Evolutionary conservation across 495 filamentous ascomycete genomes (phyloP), one percentile per base, ranked within the genome.

Genomic region (Aspergillus bridgeri): DNA sequence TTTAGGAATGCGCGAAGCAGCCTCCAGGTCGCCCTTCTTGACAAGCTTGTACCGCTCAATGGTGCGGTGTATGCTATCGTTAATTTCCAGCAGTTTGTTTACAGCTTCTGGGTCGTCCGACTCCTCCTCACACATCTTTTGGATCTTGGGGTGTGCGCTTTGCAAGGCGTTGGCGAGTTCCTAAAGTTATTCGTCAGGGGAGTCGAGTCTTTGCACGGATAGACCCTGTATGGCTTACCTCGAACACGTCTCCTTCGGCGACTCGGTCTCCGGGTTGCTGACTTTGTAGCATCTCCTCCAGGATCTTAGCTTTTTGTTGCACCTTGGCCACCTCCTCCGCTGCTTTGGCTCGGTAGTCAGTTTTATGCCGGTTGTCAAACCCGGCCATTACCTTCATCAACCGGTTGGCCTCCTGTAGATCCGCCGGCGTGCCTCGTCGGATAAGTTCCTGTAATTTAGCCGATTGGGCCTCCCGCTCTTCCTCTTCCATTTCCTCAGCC

Each of bases 311-410:
- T 68, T 98, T 98, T 65, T 82, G 89, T 67, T 96, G 92, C 47
- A 98, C 90, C 75, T 90, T 95, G 56, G 81, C 81, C 3, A 98
- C 92, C 53, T 98, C 94, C 67, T 97, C 92, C 8, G 94, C 94
- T 2, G 94, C 94, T 75, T 98, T 98, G 27, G 94, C 94, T 60
- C 94, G 85, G 67, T 97, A 98, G 72, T 98, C 94, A 5, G 95
- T 96, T 74, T 97, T 98, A 61, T 91, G 88, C 61, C 91, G 77
- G 45, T 89, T 96, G 70, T 98, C 94, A 70, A 88, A 98, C 58
- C 94, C 94, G 23, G 94, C 94, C 94, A 98, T 97, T 45, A 98
- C 83, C 73, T 98, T 98, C 94, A 98, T 98, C 56, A 98, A 75
- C 63, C 88, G 83, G 66, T 98, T 98, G 11, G 94, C 94, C 76